Evolutionary conservation across 2,329 filamentous ascomycete species (phyloP), one percentile per base, ranked within the genome.

Genomic region (Penicillium rolfsii): DNA sequence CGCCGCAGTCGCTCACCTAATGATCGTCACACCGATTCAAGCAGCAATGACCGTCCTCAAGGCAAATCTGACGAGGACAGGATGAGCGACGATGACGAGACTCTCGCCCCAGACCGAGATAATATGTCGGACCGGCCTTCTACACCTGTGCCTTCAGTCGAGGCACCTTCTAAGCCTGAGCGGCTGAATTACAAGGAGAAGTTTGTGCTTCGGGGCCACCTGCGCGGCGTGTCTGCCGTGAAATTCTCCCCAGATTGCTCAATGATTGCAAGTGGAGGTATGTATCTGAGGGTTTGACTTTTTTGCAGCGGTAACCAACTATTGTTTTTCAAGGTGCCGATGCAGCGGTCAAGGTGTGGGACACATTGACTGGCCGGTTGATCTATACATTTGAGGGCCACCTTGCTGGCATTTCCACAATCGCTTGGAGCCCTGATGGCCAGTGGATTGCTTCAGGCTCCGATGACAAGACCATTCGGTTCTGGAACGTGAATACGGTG

Each of bases 351-450:
- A 96, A 95, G 77, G 88, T 98, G 61, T 99, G 95, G 93, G 87
- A 93, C 73, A 88, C 91, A 1, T 76, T 78, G 0, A 93, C 90
- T 0, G 94, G 93, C 52, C 85, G 84, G 58, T 88, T 95, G 63
- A 87, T 94, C 74, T 91, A 97, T 71, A 97, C 92, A 0, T 86
- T 99, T 26, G 91, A 97, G 71, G 95, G 93, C 6, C 95, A 99
- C 79, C 85, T 97, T 73, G 93, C 94, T 0, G 95, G 95, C 62
- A 87, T 99, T 19, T 96, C 91, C 35, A 94, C 93, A 41, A 84
- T 99, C 52, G 89, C 93, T n/a, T 99, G 95, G 95, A 89, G 89
- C 61, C 93, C 94, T 0, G 93, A 98, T 75, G 92, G 90, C 63
- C 88, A 88, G 68, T 91, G 91, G 2, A 84, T 99, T 50, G 95